These are phyloP conservation scores for Paxillus rubicundulus DNA, from an alignment of 768 basidiomycete species.

Conservation along the genomic window DNA sequence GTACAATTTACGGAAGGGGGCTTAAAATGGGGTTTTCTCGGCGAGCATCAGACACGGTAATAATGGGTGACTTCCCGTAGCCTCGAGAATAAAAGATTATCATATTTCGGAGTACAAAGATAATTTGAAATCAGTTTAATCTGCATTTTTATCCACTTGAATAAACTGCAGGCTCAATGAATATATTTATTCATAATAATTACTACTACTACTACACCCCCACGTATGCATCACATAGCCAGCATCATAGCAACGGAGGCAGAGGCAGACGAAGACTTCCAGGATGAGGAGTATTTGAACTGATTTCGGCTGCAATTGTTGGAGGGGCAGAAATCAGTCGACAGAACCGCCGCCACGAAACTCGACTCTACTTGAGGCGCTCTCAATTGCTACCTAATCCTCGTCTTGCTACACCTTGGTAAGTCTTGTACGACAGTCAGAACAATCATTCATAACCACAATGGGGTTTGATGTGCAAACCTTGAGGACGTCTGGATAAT, in stretches of 20 bases:
- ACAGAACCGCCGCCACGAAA: not conserved
- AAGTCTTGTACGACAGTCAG: conserved; percentile 26
- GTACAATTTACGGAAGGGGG: conserved; percentile 54
- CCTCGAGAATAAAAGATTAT: too few relatives aligned
- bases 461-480: conserved; percentile 43
- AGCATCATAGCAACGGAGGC: not conserved
- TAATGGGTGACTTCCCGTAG: conserved; percentile 57
- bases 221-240: too few relatives aligned
- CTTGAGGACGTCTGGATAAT: too few relatives aligned
- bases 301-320: not conserved
- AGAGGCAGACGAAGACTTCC: not conserved
- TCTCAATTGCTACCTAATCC: conserved; percentile 34
- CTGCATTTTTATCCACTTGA: too few relatives aligned
- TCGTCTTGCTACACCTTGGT: conserved; percentile 35
- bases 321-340: not conserved
- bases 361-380: not conserved
- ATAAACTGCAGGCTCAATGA: too few relatives aligned
- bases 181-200: too few relatives aligned
- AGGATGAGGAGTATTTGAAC: not conserved
- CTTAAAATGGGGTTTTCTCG: conserved; percentile 2
- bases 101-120: too few relatives aligned
- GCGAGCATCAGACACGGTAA: too few relatives aligned
- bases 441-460: conserved; percentile 41
- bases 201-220: too few relatives aligned
- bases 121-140: too few relatives aligned